Evolutionary conservation across 2,329 filamentous ascomycete genomes (phyloP).

Genomic region (Didymella exigua): DNA sequence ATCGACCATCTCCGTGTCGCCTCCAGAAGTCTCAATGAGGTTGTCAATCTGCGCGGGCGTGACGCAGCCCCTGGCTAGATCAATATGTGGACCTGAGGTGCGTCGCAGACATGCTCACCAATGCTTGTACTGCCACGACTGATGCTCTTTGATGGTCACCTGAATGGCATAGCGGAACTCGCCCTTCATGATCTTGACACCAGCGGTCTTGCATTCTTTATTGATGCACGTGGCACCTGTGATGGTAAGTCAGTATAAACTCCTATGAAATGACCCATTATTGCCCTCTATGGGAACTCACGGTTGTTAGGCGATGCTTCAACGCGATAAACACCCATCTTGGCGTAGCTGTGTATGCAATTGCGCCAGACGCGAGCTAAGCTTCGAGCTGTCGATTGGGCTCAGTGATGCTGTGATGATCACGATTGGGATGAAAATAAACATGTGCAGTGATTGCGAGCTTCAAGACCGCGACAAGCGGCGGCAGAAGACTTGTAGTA

Average conservation of each 20-base stretch:
- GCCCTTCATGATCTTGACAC: slow-evolving; percentile 72
- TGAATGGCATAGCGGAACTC: slow-evolving; percentile 77
- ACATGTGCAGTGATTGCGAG: too few species aligned
- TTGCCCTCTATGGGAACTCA: neutral
- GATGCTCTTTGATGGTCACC: slow-evolving; percentile 66
- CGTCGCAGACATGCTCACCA: slow-evolving; percentile 64
- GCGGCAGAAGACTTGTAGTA: slow-evolving; percentile 1
- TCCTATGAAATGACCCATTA: neutral
- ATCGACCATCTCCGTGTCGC: slow-evolving; percentile 72
- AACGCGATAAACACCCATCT: slow-evolving; percentile 39
- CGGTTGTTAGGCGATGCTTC: slow-evolving; percentile 60
- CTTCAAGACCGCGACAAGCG: neutral
- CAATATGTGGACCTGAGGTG: slow-evolving; percentile 8
- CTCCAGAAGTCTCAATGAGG: slow-evolving; percentile 63
- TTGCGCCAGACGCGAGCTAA: slow-evolving; percentile 5
- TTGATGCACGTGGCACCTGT: slow-evolving; percentile 62
- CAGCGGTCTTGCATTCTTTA: slow-evolving; percentile 73
- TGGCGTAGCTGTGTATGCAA: slow-evolving; percentile 7
- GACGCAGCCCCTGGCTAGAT: slow-evolving; percentile 75
- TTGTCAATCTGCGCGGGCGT: slow-evolving; percentile 75
- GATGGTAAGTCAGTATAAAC: neutral
- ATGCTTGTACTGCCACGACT: slow-evolving; percentile 79
- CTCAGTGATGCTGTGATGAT: neutral
- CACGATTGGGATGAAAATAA: neutral
- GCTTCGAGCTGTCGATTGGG: neutral